Evolutionary conservation across 2,329 filamentous ascomycete species (phyloP), one percentile per base, ranked within the genome.

Genomic region (Pyrenochaeta sp.): DNA sequence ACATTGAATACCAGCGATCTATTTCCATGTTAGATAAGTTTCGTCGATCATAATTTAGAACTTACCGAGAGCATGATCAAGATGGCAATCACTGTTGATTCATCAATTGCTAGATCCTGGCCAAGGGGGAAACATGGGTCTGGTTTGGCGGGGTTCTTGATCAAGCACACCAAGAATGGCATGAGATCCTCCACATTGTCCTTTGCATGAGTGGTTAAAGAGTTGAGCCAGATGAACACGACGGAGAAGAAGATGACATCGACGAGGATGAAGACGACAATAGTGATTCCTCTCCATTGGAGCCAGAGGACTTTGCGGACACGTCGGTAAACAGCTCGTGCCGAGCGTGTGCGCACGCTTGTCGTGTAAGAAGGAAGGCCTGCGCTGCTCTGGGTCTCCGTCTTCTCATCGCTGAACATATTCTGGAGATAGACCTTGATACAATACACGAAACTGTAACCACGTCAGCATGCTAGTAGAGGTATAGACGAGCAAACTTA

Each of bases 191-290:
- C 48, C 39, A 86, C 63, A 23, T 84, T 78, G 26, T 81, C 78
- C 14, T 81, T 72, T 3, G 81, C 80, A 38, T 74, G 60, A 7
- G 82, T 74, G 9, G 89, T 81, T 15, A 88, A 81, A 1, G 60
- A 53, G 58, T 87, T 87, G 64, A 96, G 82, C 67, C 90, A 89
- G 35, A 97, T 87, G 67, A 97, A 97, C 41, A 96, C 82, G 31
- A 96, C 79, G 2, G 92, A 87, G 72, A 97, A 96, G 79, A 96
- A 96, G 61, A 96, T 85, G 51, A 97, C 90, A 67, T 97, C 92
- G 47, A 84, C 82, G 44, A 96, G 82, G 58, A 97, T 96, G 67
- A 96, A 87, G 38, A 95, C 77, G 10, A 96, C 91, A 48, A 97
- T 89, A 29, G 85, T 83, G 48, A 96, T 93, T 30, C 92, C 93